Evolutionary conservation across 768 basidiomycete species (phyloP), one percentile per base, ranked within the genome.

Genomic region (Suillus plorans): DNA sequence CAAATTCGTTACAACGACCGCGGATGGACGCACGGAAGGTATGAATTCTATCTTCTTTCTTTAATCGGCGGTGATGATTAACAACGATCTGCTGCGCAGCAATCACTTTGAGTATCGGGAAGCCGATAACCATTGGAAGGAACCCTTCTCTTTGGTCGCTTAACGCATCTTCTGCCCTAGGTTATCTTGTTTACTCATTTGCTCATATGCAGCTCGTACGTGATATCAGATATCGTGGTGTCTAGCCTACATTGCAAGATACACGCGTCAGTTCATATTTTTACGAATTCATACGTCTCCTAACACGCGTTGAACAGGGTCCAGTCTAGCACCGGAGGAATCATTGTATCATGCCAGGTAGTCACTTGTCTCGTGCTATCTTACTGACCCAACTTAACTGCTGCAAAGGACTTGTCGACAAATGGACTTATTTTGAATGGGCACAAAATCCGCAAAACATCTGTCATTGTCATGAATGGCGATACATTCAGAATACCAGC

Each of bases 271-370:
- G 84, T 79, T 7, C 50, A 28, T 37, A 10, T 37, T 66, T 56
- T 37, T 36, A 1, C 25, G 28, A 28, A 16, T 52, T 31, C 20
- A 31, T 8, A 31, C 39, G 5, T 14, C 49, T 9, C 9, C 53
- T 67, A 53, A 62, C 52, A 3, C 12, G 39, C 47, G 63, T 28
- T 41, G 44, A 61, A 25, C 63, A 94, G 91, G 10, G 86, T 94
- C 58, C 83, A 80, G 50, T 89, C 90, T 16, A 86, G 87, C 31
- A 83, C 82, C 5, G 92, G 90, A 44, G 89, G 89, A 3, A 79
- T 90, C 41, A 87, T 92, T 68, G 82, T 94, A 60, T 92, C 92
- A 5, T 93, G 92, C 70, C 88, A 92, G 78, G 91, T 91, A 71
- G 25, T 28, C 16, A 25, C 12, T 63, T 34, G 4, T 25, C 42